Evolutionary conservation across 2,329 filamentous ascomycete genomes (phyloP), one percentile per base, ranked within the genome.

Genomic region (Ophiognomonia clavigignenti-juglandacearum): DNA sequence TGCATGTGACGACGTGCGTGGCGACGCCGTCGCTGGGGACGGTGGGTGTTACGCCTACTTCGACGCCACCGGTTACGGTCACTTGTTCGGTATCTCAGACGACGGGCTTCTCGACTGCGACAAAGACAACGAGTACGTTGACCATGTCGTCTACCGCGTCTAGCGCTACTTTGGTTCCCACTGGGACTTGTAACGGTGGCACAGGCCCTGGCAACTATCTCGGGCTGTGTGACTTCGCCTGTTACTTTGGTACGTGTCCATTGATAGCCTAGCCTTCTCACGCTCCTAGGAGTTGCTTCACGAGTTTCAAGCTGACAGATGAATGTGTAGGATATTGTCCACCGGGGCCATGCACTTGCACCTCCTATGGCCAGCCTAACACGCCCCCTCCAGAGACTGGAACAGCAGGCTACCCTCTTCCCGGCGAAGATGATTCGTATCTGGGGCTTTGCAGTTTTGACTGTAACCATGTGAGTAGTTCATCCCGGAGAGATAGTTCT

Each of bases 1-100:
- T 65, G 20, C 54, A 57, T 20, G 61, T 61, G 13, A 55, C 52
- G 37, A 62, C 56, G 18, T 64, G 61, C 39, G 23, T 36, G 8
- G 45, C 56, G 9, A 50, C 51, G 7, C 54, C 56, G 9, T 53
- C 52, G 2, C 34, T 57, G 9, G 49, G 48, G 7, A 52, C 48
- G 4, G 32, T 35, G n/a, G 34, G 46, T 13, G 26, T 47, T 22
- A 42, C 40, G 20, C 29, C 41, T 16, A 37, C 67, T 47, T 65
- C 35, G 56, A 50, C 47, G n/a, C 42, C 47, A 8, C 37, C 52
- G 9, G 14, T 51, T 10, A 43, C 46, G 2, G 20, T 47, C 4
- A 31, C 34, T 14, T n/a, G 13, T 5, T 11, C n/a, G 13, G 45
- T 13, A 4, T 18, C 39, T 10, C n/a, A 24, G 5, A 6, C 47